These are phyloP conservation scores for Suhomyces sp. DNA, from an alignment of 805 yeast species.

Conservation along the genomic window DNA sequence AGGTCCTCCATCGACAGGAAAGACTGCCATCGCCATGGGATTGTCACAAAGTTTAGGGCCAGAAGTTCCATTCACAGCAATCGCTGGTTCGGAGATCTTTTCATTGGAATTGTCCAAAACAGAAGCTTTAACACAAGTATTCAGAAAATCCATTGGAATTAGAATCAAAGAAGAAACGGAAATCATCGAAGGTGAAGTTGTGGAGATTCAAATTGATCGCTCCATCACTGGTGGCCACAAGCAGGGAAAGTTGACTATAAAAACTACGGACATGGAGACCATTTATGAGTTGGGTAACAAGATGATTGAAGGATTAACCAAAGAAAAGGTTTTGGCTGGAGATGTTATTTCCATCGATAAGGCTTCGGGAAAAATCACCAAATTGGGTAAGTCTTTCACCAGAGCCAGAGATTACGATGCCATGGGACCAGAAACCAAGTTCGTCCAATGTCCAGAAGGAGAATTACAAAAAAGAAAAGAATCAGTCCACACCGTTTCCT, in stretches of 20 bases:
- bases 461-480: slow-evolving; percentile 95
- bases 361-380: slow-evolving; percentile 90
- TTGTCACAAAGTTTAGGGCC: slow-evolving; percentile 68
- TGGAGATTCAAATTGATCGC: slow-evolving; percentile 91
- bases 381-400: slow-evolving; percentile 93
- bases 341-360: slow-evolving; percentile 95
- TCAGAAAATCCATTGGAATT: slow-evolving; percentile 93
- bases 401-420: slow-evolving; percentile 98
- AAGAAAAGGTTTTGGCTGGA: slow-evolving; percentile 95
- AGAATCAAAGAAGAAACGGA: slow-evolving; percentile 96
- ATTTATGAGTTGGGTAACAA: slow-evolving; percentile 92
- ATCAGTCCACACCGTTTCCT: slow-evolving; percentile 95
- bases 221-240: slow-evolving; percentile 96
- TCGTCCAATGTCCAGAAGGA: slow-evolving; percentile 98
- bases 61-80: slow-evolving; percentile 91
- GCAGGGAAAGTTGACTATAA: slow-evolving; percentile 96
- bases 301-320: slow-evolving; percentile 91
- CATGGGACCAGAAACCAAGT: slow-evolving; percentile 96
- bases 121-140: slow-evolving; percentile 94
- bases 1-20: slow-evolving; percentile 99
- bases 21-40: slow-evolving; percentile 98
- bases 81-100: slow-evolving; percentile 92
- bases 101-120: slow-evolving; percentile 92
- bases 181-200: slow-evolving; percentile 97
- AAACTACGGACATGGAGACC: slow-evolving; percentile 98